phyloP scores from a whole-genome alignment of 2,329 filamentous ascomycete genomes.

The Epicoccum sorghinum region DNA sequence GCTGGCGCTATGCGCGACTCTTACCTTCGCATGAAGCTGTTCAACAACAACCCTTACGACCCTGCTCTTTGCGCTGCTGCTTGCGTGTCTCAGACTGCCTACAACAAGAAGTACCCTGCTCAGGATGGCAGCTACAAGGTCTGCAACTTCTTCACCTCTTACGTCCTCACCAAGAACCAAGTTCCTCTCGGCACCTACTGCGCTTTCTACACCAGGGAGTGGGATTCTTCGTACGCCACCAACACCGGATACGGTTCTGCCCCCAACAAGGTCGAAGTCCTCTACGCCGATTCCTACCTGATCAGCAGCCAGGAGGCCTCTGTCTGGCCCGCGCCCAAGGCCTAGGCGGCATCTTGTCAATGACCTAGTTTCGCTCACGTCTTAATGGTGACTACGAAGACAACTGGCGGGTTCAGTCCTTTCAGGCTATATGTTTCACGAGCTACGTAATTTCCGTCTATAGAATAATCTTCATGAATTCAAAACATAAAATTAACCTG shows the following conservation, averaged over 20 bases:
- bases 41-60: conserved; percentile 37
- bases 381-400: background rate
- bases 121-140: conserved; percentile 37
- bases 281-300: conserved; percentile 10
- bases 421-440: conserved; percentile 1
- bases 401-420: background rate
- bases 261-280: conserved; percentile 21
- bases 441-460: background rate
- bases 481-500: background rate
- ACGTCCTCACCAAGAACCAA: conserved; percentile 45
- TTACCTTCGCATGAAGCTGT: conserved; percentile 39
- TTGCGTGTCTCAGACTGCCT: conserved; percentile 44
- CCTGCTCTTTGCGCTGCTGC: conserved; percentile 41
- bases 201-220: conserved; percentile 30
- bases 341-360: background rate
- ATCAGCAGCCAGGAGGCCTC: background rate
- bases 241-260: conserved; percentile 34
- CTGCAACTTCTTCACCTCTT: conserved; percentile 49
- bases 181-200: conserved; percentile 49
- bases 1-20: conserved; percentile 19
- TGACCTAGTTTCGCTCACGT: background rate
- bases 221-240: conserved; percentile 22
- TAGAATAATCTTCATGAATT: conserved; percentile 1
- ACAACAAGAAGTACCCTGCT: conserved; percentile 38
- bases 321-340: background rate